Evolutionary conservation across 495 filamentous ascomycete genomes (phyloP), one percentile per base, ranked within the genome.

Genomic region (Melanomma pulvis-pyrius): DNA sequence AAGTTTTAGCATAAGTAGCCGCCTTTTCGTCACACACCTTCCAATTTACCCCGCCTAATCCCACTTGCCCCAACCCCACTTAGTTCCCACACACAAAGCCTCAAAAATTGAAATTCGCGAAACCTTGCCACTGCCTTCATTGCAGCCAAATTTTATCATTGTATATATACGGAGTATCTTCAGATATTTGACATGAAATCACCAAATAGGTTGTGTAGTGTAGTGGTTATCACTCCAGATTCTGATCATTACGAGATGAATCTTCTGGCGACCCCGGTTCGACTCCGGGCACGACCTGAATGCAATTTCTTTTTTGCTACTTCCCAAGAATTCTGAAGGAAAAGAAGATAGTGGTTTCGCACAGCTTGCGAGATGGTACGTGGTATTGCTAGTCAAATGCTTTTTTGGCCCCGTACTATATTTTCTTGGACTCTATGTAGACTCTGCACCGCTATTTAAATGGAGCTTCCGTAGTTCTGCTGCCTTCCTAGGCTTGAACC

Each of bases 181-280:
- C 1, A 2, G 32, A 34, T 51, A 32, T 36, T 13, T 7, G 25
- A 1, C 17, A 54, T 54, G 1, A 32, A 32, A 26, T 26, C 30
- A 32, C 4, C 11, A 9, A 30, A 44, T 8, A 41, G 54, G 54
- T 58, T 46, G n/a, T 58, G 54, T 58, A 46, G 54, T 58, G 54
- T 58, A 58, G 54, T 25, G 54, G 54, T 58, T 44, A 58, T 39
- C 54, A 58, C 54, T 58, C 34, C 54, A 30, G 54, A 58, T 58
- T 58, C 54, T 58, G 54, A 58, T 56, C n/a, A 3, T 6, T 25
- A 58, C n/a, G n/a, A n/a, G n/a, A n/a, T n/a, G 30, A 39, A n/a
- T 30, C 30, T 58, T 58, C 54, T 30, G 54, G 54, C 54, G 25
- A 58, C 54, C 54, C 54, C 54, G 54, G n/a, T 26, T 39, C 34